A percentile compares a stretch with the other conserved stretches of the same genome.
phyloP scores from a whole-genome alignment of 73 alveolate species.

The Paraurostyla sp. region DNA sequence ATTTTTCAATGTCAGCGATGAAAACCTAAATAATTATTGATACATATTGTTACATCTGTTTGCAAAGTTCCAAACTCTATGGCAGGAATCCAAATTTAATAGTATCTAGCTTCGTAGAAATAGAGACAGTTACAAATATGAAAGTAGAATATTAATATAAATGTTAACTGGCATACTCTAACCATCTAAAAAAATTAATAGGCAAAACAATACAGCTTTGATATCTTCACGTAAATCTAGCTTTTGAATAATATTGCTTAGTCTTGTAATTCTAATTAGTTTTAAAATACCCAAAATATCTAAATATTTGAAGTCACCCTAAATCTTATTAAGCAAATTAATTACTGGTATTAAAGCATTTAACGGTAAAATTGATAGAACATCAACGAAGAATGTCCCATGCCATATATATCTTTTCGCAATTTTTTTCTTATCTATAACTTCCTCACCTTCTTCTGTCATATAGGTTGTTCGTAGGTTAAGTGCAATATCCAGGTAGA shows the following conservation, averaged over 20 bases:
- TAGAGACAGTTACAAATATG: slow-evolving; percentile 35
- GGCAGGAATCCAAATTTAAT: slow-evolving; percentile 56
- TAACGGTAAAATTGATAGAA: slow-evolving; percentile 25
- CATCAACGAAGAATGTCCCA: slow-evolving; percentile 53
- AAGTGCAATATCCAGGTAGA: slow-evolving; percentile 59
- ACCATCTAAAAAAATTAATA: background rate
- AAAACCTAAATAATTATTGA: background rate
- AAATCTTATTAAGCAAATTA: background rate
- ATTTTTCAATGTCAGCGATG: slow-evolving; percentile 4
- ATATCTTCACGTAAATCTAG: slow-evolving; percentile 59
- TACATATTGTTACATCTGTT: background rate
- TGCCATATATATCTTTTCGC: slow-evolving; percentile 8
- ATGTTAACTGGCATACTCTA: slow-evolving; percentile 21
- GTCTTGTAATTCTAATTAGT: slow-evolving; percentile 71
- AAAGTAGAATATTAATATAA: background rate
- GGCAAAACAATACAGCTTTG: slow-evolving; percentile 11
- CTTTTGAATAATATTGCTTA: slow-evolving; percentile 44
- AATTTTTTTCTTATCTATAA: background rate
- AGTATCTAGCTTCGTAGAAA: slow-evolving; percentile 27
- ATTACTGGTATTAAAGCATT: slow-evolving; percentile 33
- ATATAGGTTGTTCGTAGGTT: slow-evolving; percentile 65
- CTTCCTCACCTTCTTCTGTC: slow-evolving; percentile 28
- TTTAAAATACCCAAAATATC: slow-evolving; percentile 63
- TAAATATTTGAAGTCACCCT: slow-evolving; percentile 48
- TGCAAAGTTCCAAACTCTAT: slow-evolving; percentile 6